Evolutionary conservation across 768 basidiomycete species (phyloP).

Genomic region (Tulasnella calospora): DNA sequence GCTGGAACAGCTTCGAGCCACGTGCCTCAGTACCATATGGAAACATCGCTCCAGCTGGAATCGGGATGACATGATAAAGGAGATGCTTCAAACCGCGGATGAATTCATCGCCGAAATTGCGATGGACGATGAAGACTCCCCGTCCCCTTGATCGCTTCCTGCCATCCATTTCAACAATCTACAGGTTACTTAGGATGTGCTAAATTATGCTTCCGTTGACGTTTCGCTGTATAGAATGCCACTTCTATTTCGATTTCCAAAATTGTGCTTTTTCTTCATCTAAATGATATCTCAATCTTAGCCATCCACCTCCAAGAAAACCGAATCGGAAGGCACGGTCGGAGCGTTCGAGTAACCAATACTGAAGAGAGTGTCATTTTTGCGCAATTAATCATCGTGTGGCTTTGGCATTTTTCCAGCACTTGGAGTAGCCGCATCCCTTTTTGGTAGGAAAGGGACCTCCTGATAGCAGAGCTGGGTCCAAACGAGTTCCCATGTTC

Average conservation of each 20-base stretch:
- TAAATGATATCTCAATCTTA: background rate
- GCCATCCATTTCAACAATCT: background rate
- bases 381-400: too few species aligned
- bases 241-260: background rate
- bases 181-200: background rate
- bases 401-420: too few species aligned
- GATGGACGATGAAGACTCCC: background rate
- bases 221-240: constrained; percentile 5
- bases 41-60: constrained; percentile 78
- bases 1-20: constrained; percentile 88
- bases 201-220: constrained; percentile 4
- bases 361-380: too few species aligned
- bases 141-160: background rate
- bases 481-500: background rate
- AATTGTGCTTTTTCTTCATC: background rate
- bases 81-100: constrained; percentile 52
- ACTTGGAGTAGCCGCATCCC: background rate
- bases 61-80: constrained; percentile 56
- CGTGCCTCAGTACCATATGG: constrained; percentile 78
- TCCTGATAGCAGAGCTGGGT: background rate
- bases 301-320: background rate
- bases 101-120: constrained; percentile 65
- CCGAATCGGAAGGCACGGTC: too few species aligned
- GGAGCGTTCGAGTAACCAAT: too few species aligned
- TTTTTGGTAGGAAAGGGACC: background rate